phyloP scores from a whole-genome alignment of 441 rosid genomes.

The Erodium moschatum region DNA sequence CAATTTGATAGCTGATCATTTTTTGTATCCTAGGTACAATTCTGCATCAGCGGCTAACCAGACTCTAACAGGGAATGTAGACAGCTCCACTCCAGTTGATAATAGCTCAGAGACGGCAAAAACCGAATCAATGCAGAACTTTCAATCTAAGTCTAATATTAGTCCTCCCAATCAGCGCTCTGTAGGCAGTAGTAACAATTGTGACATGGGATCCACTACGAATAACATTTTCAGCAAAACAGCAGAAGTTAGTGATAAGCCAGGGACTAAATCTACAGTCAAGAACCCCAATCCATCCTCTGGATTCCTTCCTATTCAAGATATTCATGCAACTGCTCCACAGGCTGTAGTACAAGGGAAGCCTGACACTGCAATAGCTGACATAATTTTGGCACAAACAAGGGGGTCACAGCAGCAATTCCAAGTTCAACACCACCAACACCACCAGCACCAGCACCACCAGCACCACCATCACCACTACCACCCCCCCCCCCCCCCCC shows the following conservation, averaged over 20 bases:
- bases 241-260: conserved; percentile 32
- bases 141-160: conserved; percentile 36
- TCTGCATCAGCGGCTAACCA: conserved; percentile 44
- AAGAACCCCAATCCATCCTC: conserved; percentile 26
- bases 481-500: conserved; percentile 24
- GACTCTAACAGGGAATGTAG: conserved; percentile 47
- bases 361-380: conserved; percentile 24
- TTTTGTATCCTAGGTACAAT: conserved; percentile 39
- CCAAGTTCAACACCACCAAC: conserved; percentile 21
- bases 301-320: conserved; percentile 35
- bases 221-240: conserved; percentile 22
- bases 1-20: background rate
- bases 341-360: conserved; percentile 23
- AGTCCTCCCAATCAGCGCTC: conserved; percentile 40
- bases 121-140: conserved; percentile 28
- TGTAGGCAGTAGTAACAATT: conserved; percentile 50
- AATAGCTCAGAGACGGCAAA: conserved; percentile 37
- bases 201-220: conserved; percentile 43
- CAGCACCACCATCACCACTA: background rate
- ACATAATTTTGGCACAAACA: conserved; percentile 16
- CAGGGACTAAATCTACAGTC: conserved; percentile 31
- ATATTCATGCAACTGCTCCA: conserved; percentile 23
- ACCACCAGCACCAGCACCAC: conserved; percentile 19
- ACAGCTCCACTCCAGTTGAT: conserved; percentile 54
- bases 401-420: conserved; percentile 25